Conservation (phyloP, 2,329 filamentous ascomycete species). For the Alternaria brassicicola region DNA sequence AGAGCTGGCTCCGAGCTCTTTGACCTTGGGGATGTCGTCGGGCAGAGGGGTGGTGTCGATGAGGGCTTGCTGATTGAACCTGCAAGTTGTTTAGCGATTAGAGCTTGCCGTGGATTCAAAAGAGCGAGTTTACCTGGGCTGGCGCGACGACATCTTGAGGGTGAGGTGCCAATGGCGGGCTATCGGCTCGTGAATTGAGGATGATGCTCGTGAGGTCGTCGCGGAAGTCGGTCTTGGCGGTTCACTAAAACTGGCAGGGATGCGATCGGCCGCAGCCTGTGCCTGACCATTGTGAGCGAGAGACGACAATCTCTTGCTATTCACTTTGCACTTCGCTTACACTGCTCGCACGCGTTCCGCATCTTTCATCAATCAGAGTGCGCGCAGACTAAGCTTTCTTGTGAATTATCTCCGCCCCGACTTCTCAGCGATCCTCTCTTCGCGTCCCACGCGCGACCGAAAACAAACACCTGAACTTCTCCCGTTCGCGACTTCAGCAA, state of each 20-base stretch:
- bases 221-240: slow-evolving; percentile 28
- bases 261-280: slow-evolving; percentile 19
- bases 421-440: background rate
- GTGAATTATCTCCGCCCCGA: background rate
- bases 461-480: slow-evolving; percentile 21
- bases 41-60: slow-evolving; percentile 96
- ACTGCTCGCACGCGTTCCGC: slow-evolving; percentile 7
- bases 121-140: slow-evolving; percentile 59
- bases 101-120: slow-evolving; percentile 6
- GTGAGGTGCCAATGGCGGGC: slow-evolving; percentile 47
- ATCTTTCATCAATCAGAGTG: slow-evolving; percentile 12
- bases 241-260: slow-evolving; percentile 19
- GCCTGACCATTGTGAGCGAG: slow-evolving; percentile 22
- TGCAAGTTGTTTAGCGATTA: slow-evolving; percentile 52
- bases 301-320: slow-evolving; percentile 18
- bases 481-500: slow-evolving; percentile 2
- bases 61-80: slow-evolving; percentile 93
- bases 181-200: slow-evolving; percentile 36
- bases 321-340: slow-evolving; percentile 14
- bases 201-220: slow-evolving; percentile 27
- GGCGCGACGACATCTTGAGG: slow-evolving; percentile 65
- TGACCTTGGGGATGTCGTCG: slow-evolving; percentile 86
- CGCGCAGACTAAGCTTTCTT: slow-evolving; percentile 17
- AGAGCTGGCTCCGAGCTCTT: slow-evolving; percentile 91
- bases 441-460: slow-evolving; percentile 25